Evolutionary conservation across 805 yeast genomes (phyloP).

Genomic region (Candida insectorum): DNA sequence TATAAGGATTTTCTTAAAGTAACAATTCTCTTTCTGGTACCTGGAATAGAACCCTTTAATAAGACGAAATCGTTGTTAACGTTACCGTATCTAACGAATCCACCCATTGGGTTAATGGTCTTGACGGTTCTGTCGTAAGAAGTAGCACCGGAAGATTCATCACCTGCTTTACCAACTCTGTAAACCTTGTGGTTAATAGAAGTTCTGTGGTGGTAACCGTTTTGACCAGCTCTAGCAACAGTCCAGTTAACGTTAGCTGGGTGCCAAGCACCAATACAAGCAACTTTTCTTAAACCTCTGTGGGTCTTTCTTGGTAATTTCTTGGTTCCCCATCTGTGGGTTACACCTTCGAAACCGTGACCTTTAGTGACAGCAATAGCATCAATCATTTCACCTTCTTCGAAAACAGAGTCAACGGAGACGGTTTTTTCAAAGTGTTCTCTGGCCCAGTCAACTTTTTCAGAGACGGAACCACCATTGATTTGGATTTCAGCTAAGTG

Average conservation of each 20-base stretch:
- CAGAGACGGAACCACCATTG: slow-evolving; percentile 98
- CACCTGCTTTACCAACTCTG: slow-evolving; percentile 97
- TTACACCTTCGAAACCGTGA: slow-evolving; percentile 99
- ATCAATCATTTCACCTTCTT: slow-evolving; percentile 98
- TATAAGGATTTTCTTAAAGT: slow-evolving; percentile 98
- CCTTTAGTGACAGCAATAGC: slow-evolving; percentile 99
- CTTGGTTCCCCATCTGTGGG: slow-evolving; percentile 99
- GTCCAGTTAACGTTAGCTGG: slow-evolving; percentile 99
- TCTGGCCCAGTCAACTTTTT: slow-evolving; percentile 97
- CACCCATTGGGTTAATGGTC: slow-evolving; percentile 99
- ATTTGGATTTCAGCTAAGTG: slow-evolving; percentile 99
- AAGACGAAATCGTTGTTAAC: slow-evolving; percentile 97
- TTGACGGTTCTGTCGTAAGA: slow-evolving; percentile 99
- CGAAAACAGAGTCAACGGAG: slow-evolving; percentile 91
- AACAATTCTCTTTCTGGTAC: slow-evolving; percentile 99
- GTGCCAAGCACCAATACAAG: slow-evolving; percentile 99
- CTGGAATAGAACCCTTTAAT: slow-evolving; percentile 99
- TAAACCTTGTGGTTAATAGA: slow-evolving; percentile 99
- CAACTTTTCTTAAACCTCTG: slow-evolving; percentile 99
- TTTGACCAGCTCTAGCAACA: slow-evolving; percentile 99
- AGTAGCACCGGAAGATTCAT: slow-evolving; percentile 93
- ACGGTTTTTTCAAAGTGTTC: slow-evolving; percentile 99
- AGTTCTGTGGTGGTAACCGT: slow-evolving; percentile 99
- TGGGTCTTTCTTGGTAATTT: slow-evolving; percentile 99
- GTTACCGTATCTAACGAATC: slow-evolving; percentile 99